phyloP scores from a whole-genome alignment of 2,329 filamentous ascomycete genomes.

The Anisogramma anomala region DNA sequence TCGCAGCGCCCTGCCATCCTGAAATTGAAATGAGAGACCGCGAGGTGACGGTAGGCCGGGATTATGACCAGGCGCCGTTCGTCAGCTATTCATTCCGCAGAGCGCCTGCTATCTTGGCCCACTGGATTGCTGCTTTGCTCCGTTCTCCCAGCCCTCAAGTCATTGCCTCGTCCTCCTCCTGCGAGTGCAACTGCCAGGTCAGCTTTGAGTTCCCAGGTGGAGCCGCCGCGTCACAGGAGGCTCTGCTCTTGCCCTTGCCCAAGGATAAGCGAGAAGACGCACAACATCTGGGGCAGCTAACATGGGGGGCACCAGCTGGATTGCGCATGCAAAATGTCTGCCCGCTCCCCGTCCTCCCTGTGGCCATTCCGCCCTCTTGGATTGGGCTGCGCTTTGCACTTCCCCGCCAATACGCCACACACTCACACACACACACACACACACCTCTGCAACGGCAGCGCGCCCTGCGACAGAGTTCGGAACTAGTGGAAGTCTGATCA shows the following conservation, averaged over 20 bases:
- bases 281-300: not conserved
- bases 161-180: not conserved
- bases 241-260: not conserved
- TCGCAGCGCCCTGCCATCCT: too few relatives aligned
- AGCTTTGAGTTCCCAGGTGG: slow-evolving; percentile 1
- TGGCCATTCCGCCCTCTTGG: too few relatives aligned
- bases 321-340: slow-evolving; percentile 1
- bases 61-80: too few relatives aligned
- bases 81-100: not conserved
- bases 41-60: too few relatives aligned
- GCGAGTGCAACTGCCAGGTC: slow-evolving; percentile 1
- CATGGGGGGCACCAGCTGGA: not conserved
- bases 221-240: not conserved
- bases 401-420: too few relatives aligned
- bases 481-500: too few relatives aligned
- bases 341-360: not conserved
- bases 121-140: not conserved
- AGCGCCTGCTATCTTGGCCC: not conserved
- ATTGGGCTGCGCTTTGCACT: too few relatives aligned
- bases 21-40: too few relatives aligned
- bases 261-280: slow-evolving; percentile 1
- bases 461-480: too few relatives aligned
- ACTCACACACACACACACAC: too few relatives aligned
- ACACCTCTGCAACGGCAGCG: too few relatives aligned
- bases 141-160: not conserved